phyloP scores from a whole-genome alignment of 1,284 basidiomycete genomes.

The Malassezia caprae region DNA sequence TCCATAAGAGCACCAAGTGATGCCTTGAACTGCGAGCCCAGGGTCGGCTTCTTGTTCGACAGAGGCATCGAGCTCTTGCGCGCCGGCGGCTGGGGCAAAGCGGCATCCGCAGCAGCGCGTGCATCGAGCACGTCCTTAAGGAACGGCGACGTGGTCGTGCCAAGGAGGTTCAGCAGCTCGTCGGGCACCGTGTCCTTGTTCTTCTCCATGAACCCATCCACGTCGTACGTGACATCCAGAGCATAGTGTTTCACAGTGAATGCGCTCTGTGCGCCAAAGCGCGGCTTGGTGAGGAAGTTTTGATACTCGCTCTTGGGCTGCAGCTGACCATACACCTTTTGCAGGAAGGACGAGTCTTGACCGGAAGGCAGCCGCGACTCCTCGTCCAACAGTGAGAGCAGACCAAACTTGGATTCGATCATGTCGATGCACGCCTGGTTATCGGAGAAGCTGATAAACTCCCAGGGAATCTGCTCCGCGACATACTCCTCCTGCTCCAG shows the following conservation, averaged over 20 bases:
- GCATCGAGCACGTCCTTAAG: slow-evolving; percentile 86
- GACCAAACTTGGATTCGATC: slow-evolving; percentile 92
- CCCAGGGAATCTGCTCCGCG: slow-evolving; percentile 97
- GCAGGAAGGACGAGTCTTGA: slow-evolving; percentile 81
- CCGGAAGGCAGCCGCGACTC: slow-evolving; percentile 93
- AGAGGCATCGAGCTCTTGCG: slow-evolving; percentile 53
- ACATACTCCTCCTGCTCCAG: slow-evolving; percentile 99
- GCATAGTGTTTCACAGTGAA: slow-evolving; percentile 99
- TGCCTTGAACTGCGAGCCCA: slow-evolving; percentile 96
- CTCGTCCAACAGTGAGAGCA: slow-evolving; percentile 88
- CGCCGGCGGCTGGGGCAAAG: slow-evolving; percentile 12
- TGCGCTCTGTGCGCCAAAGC: slow-evolving; percentile 79
- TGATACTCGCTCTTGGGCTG: slow-evolving; percentile 69
- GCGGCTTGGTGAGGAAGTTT: slow-evolving; percentile 88
- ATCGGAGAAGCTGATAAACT: slow-evolving; percentile 95
- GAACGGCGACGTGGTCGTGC: slow-evolving; percentile 77
- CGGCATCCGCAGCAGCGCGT: slow-evolving; percentile 61
- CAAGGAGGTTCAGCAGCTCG: slow-evolving; percentile 81
- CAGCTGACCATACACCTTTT: slow-evolving; percentile 83
- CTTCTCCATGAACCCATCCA: slow-evolving; percentile 96
- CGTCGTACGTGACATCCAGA: slow-evolving; percentile 93
- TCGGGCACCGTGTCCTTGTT: slow-evolving; percentile 98
- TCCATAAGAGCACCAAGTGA: slow-evolving; percentile 92
- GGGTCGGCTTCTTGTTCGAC: slow-evolving; percentile 72
- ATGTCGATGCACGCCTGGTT: slow-evolving; percentile 98